Conservation (phyloP, 306 rosid species). For the Fragaria ananassa region DNA sequence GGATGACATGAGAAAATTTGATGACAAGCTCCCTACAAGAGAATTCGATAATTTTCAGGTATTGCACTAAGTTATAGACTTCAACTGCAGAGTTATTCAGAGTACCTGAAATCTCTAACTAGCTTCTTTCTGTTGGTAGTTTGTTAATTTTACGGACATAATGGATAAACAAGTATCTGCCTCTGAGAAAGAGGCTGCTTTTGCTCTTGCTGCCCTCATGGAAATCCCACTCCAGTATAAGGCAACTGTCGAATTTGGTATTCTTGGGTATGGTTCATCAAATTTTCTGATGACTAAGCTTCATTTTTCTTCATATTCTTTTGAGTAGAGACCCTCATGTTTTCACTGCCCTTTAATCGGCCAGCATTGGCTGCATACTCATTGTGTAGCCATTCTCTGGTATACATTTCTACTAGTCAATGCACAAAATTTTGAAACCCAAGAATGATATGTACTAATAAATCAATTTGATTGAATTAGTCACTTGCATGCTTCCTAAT, state of each 20-base stretch:
- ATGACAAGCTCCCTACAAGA: constrained; percentile 79
- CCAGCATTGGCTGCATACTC: background rate
- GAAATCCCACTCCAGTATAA: constrained; percentile 88
- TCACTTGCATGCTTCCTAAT: constrained; percentile 6
- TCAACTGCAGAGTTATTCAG: constrained; percentile 2
- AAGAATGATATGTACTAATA: background rate
- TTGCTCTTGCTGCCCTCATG: constrained; percentile 95
- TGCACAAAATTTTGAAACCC: background rate
- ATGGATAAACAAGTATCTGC: constrained; percentile 39
- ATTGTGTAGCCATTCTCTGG: background rate
- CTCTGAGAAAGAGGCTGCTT: constrained; percentile 69
- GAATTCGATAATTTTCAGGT: constrained; percentile 91
- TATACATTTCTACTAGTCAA: background rate
- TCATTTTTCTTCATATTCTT: background rate
- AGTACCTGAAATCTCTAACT: constrained; percentile 4
- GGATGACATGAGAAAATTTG: constrained; percentile 92
- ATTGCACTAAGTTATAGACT: constrained; percentile 3
- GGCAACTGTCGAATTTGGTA: constrained; percentile 55
- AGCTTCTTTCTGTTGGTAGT: constrained; percentile 37
- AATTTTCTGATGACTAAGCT: background rate
- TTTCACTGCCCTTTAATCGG: background rate
- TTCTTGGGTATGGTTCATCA: constrained; percentile 57
- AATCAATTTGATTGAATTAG: background rate
- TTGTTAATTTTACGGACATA: constrained; percentile 76
- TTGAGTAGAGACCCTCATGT: background rate